phyloP scores from a whole-genome alignment of 805 yeast species.

The Brettanomyces nanus region DNA sequence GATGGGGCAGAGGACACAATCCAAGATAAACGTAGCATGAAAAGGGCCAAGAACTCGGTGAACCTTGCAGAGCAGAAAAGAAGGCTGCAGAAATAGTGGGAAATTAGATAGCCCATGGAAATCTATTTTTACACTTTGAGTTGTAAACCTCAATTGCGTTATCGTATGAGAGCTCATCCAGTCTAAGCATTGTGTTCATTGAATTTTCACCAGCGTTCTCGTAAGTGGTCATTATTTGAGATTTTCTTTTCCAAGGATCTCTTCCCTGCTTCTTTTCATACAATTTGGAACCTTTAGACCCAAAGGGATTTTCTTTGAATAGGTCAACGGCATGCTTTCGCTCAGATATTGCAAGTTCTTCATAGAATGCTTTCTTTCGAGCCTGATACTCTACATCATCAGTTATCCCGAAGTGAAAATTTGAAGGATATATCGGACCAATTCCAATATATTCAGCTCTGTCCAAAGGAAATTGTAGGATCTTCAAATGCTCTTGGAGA shows the following conservation, averaged over 20 bases:
- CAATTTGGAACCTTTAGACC: constrained; percentile 34
- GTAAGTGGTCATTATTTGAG: constrained; percentile 3
- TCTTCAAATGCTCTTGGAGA: constrained; percentile 42
- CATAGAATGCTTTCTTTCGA: constrained; percentile 32
- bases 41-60: not conserved
- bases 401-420: constrained; percentile 2
- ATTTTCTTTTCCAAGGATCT: constrained; percentile 44
- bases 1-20: constrained; percentile 5
- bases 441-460: constrained; percentile 45
- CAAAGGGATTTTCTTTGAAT: constrained; percentile 52
- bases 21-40: not conserved
- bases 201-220: constrained; percentile 10
- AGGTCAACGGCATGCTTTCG: constrained; percentile 41
- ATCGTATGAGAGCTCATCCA: constrained; percentile 23
- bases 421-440: constrained; percentile 40
- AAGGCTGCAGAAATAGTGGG: not conserved
- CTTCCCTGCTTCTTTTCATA: constrained; percentile 40
- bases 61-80: no score
- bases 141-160: constrained; percentile 17
- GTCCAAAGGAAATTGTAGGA: constrained; percentile 33
- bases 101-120: constrained; percentile 17
- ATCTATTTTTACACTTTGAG: constrained; percentile 11
- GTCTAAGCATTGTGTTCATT: constrained; percentile 15
- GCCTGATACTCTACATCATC: constrained; percentile 9
- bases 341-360: constrained; percentile 42